These are phyloP conservation scores for Heliocybe sulcata DNA, from an alignment of 1,284 basidiomycete species.

Conservation along the genomic window DNA sequence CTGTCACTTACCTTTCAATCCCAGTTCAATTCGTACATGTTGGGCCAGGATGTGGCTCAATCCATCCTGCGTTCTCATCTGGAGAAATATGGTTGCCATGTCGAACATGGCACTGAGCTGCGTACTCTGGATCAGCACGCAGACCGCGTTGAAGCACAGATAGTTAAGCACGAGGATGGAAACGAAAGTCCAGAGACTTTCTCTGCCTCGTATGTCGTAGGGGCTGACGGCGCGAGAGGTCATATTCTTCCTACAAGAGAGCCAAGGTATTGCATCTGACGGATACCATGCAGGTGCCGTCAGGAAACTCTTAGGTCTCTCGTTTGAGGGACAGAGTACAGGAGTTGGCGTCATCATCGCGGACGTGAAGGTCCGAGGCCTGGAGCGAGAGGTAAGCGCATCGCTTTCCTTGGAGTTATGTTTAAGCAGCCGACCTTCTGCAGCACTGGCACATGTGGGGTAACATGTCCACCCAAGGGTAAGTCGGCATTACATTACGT, in stretches of 20 bases:
- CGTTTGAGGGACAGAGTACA: not conserved
- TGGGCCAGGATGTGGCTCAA: slow-evolving; percentile 22
- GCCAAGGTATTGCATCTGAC: too few relatives aligned
- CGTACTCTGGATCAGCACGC: slow-evolving; percentile 16
- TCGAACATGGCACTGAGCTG: slow-evolving; percentile 24
- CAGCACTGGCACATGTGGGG: too few relatives aligned
- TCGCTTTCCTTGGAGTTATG: too few relatives aligned
- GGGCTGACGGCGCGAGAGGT: slow-evolving; percentile 1
- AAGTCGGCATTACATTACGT: not conserved
- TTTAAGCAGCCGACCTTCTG: too few relatives aligned
- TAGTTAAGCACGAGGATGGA: slow-evolving; percentile 1
- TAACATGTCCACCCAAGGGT: too few relatives aligned
- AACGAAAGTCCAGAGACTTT: not conserved
- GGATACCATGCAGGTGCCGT: not conserved
- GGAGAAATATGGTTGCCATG: slow-evolving; percentile 13
- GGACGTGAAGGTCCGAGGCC: not conserved
- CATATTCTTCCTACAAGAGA: not conserved
- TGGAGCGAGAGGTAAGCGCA: not conserved
- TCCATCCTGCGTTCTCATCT: slow-evolving; percentile 23
- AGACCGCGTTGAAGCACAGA: slow-evolving; percentile 14
- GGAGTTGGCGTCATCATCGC: not conserved
- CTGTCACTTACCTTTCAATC: not conserved
- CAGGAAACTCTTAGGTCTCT: not conserved
- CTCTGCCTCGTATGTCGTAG: not conserved
- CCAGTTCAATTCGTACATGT: not conserved